phyloP scores from a whole-genome alignment of 768 basidiomycete species.

The Termitomyces sp. region DNA sequence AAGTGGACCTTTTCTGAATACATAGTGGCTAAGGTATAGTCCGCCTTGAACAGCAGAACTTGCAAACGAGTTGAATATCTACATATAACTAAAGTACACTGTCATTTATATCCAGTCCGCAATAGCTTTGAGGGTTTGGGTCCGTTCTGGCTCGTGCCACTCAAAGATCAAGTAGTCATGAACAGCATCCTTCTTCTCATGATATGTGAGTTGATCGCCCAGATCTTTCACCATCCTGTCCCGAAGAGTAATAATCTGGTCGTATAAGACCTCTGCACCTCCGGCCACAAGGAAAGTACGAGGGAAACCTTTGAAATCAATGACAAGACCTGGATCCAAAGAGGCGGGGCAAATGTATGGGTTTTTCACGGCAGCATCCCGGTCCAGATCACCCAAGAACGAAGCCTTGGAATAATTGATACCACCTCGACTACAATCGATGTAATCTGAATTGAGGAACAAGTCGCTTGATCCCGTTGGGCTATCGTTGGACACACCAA shows the following conservation, averaged over 20 bases:
- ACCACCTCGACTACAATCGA: constrained; percentile 14
- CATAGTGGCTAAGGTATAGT: not conserved
- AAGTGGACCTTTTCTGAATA: constrained; percentile 14
- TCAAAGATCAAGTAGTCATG: constrained; percentile 49
- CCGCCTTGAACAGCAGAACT: not conserved
- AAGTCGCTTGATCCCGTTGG: constrained; percentile 31
- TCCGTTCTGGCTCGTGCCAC: constrained; percentile 50
- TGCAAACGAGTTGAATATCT: not conserved
- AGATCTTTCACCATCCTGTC: constrained; percentile 47
- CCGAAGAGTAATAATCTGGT: constrained; percentile 39
- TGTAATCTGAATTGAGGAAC: constrained; percentile 30
- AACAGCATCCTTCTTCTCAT: constrained; percentile 44
- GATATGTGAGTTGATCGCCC: constrained; percentile 40
- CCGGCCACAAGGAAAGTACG: constrained; percentile 55
- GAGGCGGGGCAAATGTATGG: constrained; percentile 59
- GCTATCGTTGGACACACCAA: constrained; percentile 32
- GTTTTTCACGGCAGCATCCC: constrained; percentile 38
- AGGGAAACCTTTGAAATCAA: constrained; percentile 52
- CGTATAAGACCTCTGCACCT: constrained; percentile 52
- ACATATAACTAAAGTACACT: not conserved
- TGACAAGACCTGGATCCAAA: constrained; percentile 24
- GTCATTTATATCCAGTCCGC: constrained; percentile 36
- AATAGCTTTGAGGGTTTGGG: constrained; percentile 39
- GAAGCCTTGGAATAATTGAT: constrained; percentile 29
- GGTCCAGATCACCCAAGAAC: constrained; percentile 43